Evolutionary conservation across 2,329 filamentous ascomycete species (phyloP).

Genomic region (Huntiella moniliformis): DNA sequence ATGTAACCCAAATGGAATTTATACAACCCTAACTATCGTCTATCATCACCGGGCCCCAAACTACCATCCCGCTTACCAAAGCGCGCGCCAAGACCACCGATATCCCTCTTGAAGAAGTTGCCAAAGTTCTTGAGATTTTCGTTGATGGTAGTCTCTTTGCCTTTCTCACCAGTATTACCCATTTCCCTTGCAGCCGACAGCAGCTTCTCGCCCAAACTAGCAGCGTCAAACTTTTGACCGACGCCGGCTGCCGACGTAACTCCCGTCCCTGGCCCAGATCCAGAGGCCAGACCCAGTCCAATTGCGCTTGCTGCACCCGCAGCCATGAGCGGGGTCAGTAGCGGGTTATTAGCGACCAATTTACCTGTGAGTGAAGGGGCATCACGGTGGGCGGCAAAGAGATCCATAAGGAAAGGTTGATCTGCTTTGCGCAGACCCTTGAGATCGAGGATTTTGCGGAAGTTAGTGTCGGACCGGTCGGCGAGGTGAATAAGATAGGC

Average conservation of each 20-base stretch:
- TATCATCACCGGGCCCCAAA: slow-evolving; percentile 14
- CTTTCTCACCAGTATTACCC: slow-evolving; percentile 44
- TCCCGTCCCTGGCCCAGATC: background rate
- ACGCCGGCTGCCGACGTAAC: slow-evolving; percentile 15
- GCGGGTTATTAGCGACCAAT: slow-evolving; percentile 49
- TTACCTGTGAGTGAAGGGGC: slow-evolving; percentile 46
- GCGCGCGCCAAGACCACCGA: slow-evolving; percentile 53
- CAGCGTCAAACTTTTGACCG: slow-evolving; percentile 54
- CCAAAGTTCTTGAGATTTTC: slow-evolving; percentile 91
- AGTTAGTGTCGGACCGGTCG: slow-evolving; percentile 84
- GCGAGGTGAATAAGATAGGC: slow-evolving; percentile 95
- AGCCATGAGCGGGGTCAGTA: slow-evolving; percentile 49
- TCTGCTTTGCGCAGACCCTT: slow-evolving; percentile 82
- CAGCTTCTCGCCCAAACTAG: slow-evolving; percentile 67
- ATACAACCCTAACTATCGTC: slow-evolving; percentile 3
- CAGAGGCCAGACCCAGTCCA: slow-evolving; percentile 6
- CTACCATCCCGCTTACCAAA: slow-evolving; percentile 46
- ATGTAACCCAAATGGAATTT: too few species aligned
- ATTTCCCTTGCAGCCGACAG: slow-evolving; percentile 79
- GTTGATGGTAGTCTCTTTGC: slow-evolving; percentile 50
- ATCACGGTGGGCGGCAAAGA: slow-evolving; percentile 67
- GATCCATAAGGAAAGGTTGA: slow-evolving; percentile 63
- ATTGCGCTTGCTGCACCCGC: slow-evolving; percentile 22
- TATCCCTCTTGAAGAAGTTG: slow-evolving; percentile 85
- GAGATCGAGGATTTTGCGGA: slow-evolving; percentile 86